Evolutionary conservation across 1,139 yeast species (phyloP), one percentile per base, ranked within the genome.

Genomic region (Candida sanyaensis): DNA sequence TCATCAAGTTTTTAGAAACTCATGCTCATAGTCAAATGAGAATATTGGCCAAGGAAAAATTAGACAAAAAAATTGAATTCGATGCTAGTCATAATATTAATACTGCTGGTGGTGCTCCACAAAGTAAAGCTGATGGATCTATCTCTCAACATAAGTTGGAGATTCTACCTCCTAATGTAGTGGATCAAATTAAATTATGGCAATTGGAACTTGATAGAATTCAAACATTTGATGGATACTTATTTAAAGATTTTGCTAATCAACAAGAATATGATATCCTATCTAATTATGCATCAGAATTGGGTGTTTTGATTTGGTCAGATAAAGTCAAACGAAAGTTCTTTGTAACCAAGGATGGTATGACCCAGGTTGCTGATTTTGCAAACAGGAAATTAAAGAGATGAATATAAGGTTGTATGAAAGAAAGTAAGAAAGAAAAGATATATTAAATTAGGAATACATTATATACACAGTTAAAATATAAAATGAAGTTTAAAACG

Each of bases 21-120:
- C 97, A 93, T 69, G 97, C 98, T 0, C 98, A 93, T 68, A 89
- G 96, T 1, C 97, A 91, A 63, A 88, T 92, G 96, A 73, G 84
- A 50, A 68, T 83, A 44, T 62, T 81, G 41, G 93, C 92, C 0
- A 88, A 86, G 55, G 90, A 84, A 46, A 79, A 71, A 51, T 65
- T 84, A 44, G 84, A 82, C 53, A 86, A 84, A 59, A 85, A 85
- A 60, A 64, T 83, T 43, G 91, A 84, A 54, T 83, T 77, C 58
- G 87, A 81, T 57, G 71, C 78, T 38, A 86, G 84, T 50, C 76
- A 81, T 46, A 78, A 78, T 48, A 72, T 80, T 34, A 78, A 78
- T 53, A 83, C 84, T 11, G 76, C 78, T 2, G 75, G 74, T 4
- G 73, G 74, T 1, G 74, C 68, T 43, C 65, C 74, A 3, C 72